These are phyloP conservation scores for Mercurialis annua DNA, from an alignment of 345 rosid species.

Conservation along the genomic window DNA sequence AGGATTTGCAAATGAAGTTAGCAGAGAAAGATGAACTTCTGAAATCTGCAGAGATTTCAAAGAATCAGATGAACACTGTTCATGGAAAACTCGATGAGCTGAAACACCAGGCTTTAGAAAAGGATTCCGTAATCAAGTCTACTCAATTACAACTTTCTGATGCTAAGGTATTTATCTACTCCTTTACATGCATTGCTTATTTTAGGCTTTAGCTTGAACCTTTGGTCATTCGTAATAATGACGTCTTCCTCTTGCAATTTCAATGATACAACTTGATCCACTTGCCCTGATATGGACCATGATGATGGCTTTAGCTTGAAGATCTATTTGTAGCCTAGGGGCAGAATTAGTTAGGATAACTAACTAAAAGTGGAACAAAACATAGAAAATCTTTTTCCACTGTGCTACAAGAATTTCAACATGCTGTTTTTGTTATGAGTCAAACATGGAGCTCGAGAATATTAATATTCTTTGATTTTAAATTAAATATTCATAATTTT, in stretches of 20 bases:
- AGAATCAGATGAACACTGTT: slow-evolving; percentile 47
- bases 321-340: background rate
- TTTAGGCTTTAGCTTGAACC: slow-evolving; percentile 6
- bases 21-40: slow-evolving; percentile 82
- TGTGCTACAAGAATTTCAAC: background rate
- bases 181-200: slow-evolving; percentile 5
- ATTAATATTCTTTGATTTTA: background rate
- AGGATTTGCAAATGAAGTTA: slow-evolving; percentile 63
- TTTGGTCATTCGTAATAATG: background rate
- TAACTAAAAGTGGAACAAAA: background rate
- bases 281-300: background rate
- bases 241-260: background rate
- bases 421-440: background rate
- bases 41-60: slow-evolving; percentile 55
- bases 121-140: slow-evolving; percentile 63
- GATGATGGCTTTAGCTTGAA: background rate
- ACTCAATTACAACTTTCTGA: slow-evolving; percentile 75
- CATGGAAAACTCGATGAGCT: slow-evolving; percentile 53
- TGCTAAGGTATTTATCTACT: slow-evolving; percentile 56
- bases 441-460: background rate
- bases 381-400: background rate
- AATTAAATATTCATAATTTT: background rate
- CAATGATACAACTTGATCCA: background rate
- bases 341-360: background rate
- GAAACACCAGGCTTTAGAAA: slow-evolving; percentile 54